These are phyloP conservation scores for Petunia secreta DNA, from an alignment of 257 asterid species.

Conservation along the genomic window DNA sequence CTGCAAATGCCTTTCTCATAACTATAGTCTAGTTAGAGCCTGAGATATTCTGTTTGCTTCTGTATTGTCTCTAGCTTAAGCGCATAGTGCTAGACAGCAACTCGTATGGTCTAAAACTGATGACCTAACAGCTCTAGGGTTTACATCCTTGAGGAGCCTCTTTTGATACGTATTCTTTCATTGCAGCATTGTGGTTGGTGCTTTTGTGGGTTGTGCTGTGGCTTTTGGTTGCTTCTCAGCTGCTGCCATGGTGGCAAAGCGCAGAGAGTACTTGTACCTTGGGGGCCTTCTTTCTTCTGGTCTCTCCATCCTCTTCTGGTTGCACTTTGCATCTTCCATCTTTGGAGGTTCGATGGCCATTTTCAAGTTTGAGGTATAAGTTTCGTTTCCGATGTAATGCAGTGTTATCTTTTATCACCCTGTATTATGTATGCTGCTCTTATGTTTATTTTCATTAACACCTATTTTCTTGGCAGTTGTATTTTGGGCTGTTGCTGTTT, in stretches of 20 bases:
- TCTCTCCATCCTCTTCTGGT: conserved; percentile 83
- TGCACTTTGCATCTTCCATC: conserved; percentile 81
- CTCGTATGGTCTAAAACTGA: not conserved
- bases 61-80: not conserved
- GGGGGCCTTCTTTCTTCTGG: conserved; percentile 92
- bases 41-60: not conserved
- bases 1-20: not conserved
- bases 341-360: conserved; percentile 90
- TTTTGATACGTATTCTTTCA: not conserved
- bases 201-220: conserved; percentile 87
- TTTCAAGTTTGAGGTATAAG: conserved; percentile 84
- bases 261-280: conserved; percentile 89
- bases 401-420: not conserved
- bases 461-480: conserved; percentile 53
- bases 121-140: not conserved
- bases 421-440: not conserved
- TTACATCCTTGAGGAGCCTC: not conserved
- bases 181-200: conserved; percentile 73
- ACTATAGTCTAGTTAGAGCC: not conserved
- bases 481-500: conserved; percentile 90
- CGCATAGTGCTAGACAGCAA: not conserved
- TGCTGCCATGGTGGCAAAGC: conserved; percentile 95
- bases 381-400: not conserved
- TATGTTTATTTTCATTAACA: not conserved
- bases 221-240: conserved; percentile 96